Evolutionary conservation across 2,329 filamentous ascomycete species (phyloP).

Genomic region (Penicillium sp.): DNA sequence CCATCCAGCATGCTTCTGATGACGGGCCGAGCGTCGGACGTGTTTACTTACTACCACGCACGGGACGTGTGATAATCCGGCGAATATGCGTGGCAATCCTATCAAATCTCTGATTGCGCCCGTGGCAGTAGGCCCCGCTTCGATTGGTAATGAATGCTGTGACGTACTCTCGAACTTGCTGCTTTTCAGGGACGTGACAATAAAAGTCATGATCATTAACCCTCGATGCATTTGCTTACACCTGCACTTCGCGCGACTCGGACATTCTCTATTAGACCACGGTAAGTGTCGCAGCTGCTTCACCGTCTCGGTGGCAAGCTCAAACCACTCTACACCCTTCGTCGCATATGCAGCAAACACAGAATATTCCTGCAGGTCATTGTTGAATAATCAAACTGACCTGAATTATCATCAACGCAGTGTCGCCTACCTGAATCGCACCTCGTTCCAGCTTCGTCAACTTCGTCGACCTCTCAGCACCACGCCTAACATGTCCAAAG

Average conservation of each 20-base stretch:
- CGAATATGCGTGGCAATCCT: conserved; percentile 4
- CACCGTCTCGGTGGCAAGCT: not conserved
- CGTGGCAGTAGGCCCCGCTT: conserved; percentile 13
- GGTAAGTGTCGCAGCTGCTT: conserved; percentile 17
- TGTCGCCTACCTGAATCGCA: not conserved
- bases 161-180: not conserved
- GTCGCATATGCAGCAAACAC: not conserved
- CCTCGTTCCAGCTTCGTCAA: not conserved
- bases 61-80: not conserved
- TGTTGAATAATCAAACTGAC: conserved; percentile 11
- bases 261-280: not conserved
- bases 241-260: conserved; percentile 2
- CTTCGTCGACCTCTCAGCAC: conserved; percentile 27
- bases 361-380: conserved; percentile 11
- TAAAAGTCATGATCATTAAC: not conserved
- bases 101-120: not conserved
- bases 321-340: not conserved
- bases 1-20: not conserved
- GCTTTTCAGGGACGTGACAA: conserved; percentile 8
- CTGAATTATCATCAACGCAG: conserved; percentile 10
- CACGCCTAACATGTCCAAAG: conserved; percentile 35
- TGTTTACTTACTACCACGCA: not conserved
- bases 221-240: conserved; percentile 18
- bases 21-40: not conserved
- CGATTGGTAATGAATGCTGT: conserved; percentile 5